phyloP scores from a whole-genome alignment of 176 grass and related monocot species.

The Triticum dicoccoides region DNA sequence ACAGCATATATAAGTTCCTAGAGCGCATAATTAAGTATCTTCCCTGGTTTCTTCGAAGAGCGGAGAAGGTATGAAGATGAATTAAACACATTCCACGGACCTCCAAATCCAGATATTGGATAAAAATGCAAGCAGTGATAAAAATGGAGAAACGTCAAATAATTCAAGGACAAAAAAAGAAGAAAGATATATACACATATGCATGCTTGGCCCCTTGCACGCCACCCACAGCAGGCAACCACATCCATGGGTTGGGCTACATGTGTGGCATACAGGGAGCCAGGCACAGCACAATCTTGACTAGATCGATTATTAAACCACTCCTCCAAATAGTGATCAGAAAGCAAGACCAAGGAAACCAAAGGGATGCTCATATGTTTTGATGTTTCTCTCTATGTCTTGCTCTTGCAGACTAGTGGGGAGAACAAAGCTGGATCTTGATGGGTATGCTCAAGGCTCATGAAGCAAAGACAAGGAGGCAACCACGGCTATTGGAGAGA shows the following conservation, averaged over 20 bases:
- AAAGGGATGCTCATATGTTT: background rate
- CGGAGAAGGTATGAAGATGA: background rate
- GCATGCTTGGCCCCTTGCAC: slow-evolving; percentile 99
- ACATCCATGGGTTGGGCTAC: slow-evolving; percentile 58
- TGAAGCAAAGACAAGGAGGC: background rate
- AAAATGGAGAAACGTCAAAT: background rate
- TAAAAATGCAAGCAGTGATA: background rate
- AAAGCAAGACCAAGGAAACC: background rate
- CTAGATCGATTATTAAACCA: slow-evolving; percentile 26
- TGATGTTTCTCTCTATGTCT: background rate
- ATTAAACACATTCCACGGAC: background rate
- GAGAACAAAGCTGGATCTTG: slow-evolving; percentile 22
- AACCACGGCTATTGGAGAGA: background rate
- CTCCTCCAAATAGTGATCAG: background rate
- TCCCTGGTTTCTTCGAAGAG: background rate
- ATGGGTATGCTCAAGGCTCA: background rate
- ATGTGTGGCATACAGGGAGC: slow-evolving; percentile 99
- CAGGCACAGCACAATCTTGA: slow-evolving; percentile 66
- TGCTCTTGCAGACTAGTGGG: background rate
- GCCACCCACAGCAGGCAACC: slow-evolving; percentile 89
- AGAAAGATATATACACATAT: slow-evolving; percentile 1
- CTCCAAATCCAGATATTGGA: background rate
- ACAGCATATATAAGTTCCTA: background rate
- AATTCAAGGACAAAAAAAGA: background rate
- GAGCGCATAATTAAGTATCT: background rate